Conservation (phyloP, 495 filamentous ascomycete genomes). For the Penicillium alfredii region DNA sequence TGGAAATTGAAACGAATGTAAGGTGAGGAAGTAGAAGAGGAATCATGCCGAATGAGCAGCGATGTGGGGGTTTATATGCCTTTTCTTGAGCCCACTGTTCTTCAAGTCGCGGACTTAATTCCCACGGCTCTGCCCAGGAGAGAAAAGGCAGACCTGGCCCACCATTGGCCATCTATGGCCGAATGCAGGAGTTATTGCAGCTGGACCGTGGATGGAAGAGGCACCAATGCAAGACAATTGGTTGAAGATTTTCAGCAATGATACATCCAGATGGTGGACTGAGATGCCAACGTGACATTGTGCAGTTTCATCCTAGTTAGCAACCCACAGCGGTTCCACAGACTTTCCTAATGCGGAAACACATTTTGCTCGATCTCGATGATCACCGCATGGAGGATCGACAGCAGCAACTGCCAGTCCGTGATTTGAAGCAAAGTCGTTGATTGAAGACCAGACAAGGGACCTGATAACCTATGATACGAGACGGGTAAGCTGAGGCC, state of each 20-base stretch:
- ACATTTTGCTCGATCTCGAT: constrained; percentile 1
- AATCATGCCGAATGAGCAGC: constrained; percentile 5
- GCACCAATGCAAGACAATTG: constrained; percentile 15
- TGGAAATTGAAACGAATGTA: constrained; percentile 35
- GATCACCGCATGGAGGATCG: no score
- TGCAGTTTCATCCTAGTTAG: constrained; percentile 24
- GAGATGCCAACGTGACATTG: constrained; percentile 32
- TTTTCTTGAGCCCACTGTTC: not conserved
- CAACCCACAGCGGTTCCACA: constrained; percentile 7
- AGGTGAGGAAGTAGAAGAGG: constrained; percentile 20
- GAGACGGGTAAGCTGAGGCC: no score
- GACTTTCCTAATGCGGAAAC: constrained; percentile 28
- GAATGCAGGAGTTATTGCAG: constrained; percentile 18
- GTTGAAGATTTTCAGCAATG: constrained; percentile 10
- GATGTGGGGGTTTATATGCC: constrained; percentile 27
- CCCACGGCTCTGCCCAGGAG: constrained; percentile 31
- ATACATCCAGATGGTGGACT: constrained; percentile 8
- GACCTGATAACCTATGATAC: no score
- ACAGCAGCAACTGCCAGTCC: no score
- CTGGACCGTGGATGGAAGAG: constrained; percentile 20
- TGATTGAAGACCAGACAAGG: not conserved
- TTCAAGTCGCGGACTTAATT: constrained; percentile 15
- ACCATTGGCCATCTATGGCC: constrained; percentile 12
- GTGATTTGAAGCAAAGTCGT: no score
- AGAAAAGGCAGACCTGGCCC: constrained; percentile 24